A percentile compares a stretch with the other conserved stretches of the same genome.
phyloP scores from a whole-genome alignment of 139 green algal species.

The Coelastrella sp. region DNA sequence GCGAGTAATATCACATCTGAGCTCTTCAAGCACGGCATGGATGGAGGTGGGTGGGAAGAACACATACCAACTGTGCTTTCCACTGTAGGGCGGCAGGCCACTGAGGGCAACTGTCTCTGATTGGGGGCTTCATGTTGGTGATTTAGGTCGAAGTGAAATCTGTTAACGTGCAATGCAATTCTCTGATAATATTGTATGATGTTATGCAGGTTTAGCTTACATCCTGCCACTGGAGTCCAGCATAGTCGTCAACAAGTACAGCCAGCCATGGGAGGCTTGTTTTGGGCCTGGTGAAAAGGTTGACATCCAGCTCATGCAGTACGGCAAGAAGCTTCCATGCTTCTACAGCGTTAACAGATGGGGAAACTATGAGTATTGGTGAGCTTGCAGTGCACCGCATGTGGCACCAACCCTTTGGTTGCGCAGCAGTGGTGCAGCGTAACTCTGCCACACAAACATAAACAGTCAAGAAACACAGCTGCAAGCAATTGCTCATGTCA shows the following conservation, averaged over 20 bases:
- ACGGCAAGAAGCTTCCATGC: conserved; percentile 43
- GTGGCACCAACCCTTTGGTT: not conserved
- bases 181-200: not conserved
- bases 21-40: conserved; percentile 28
- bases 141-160: too few relatives aligned
- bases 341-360: conserved; percentile 20
- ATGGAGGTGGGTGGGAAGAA: not conserved
- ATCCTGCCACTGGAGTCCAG: conserved; percentile 25
- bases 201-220: not conserved
- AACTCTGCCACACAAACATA: too few relatives aligned
- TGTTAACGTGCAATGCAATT: not conserved
- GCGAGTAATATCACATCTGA: conserved; percentile 4
- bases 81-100: too few relatives aligned
- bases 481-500: not conserved
- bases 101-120: too few relatives aligned
- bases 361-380: conserved; percentile 42
- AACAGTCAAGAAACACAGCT: not conserved
- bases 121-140: too few relatives aligned
- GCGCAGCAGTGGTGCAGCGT: too few relatives aligned
- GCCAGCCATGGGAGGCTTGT: conserved; percentile 36
- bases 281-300: conserved; percentile 29
- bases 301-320: not conserved
- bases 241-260: conserved; percentile 5
- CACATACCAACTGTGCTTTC: too few relatives aligned
- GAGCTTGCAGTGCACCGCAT: not conserved